Percentiles rank a stretch among this genome's conserved stretches.
Conservation (phyloP, 176 grass and related monocot genomes). For the Triticum urartu region DNA sequence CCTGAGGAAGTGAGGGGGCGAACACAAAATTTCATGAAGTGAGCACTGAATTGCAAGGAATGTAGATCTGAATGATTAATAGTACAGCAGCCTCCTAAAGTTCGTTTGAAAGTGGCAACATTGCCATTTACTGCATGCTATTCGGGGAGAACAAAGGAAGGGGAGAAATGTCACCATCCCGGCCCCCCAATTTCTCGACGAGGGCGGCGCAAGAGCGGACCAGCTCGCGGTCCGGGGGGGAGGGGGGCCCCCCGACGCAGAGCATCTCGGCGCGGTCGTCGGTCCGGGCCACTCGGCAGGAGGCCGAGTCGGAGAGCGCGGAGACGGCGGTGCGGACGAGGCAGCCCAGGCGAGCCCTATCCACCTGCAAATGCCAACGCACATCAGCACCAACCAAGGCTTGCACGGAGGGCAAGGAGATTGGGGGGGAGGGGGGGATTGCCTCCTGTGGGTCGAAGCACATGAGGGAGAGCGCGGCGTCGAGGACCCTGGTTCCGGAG, state of each 20-base stretch:
- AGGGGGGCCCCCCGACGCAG: constrained; percentile 48
- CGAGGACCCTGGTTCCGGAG: constrained; percentile 57
- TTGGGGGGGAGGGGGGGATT: not conserved
- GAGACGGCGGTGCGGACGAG: constrained; percentile 53
- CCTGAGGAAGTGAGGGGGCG: not conserved
- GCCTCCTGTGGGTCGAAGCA: constrained; percentile 65
- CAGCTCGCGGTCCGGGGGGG: constrained; percentile 42
- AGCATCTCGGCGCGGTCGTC: constrained; percentile 36
- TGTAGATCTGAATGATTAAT: not conserved
- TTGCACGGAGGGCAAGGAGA: not conserved
- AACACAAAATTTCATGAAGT: not conserved
- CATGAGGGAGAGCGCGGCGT: constrained; percentile 81
- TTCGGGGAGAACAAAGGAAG: not conserved
- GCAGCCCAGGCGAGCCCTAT: constrained; percentile 44
- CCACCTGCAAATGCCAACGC: constrained; percentile 40
- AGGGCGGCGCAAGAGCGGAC: constrained; percentile 47
- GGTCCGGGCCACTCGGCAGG: constrained; percentile 41
- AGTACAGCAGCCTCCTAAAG: not conserved
- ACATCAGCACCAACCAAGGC: not conserved
- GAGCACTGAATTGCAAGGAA: not conserved
- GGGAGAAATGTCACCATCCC: constrained; percentile 32
- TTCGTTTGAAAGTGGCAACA: not conserved
- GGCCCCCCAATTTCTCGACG: constrained; percentile 42
- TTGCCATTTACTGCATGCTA: not conserved
- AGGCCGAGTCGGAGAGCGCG: constrained; percentile 49